These are phyloP conservation scores for Coemansia sp. DNA, from an alignment of 192 early-diverging fungal genomes.

Conservation along the genomic window DNA sequence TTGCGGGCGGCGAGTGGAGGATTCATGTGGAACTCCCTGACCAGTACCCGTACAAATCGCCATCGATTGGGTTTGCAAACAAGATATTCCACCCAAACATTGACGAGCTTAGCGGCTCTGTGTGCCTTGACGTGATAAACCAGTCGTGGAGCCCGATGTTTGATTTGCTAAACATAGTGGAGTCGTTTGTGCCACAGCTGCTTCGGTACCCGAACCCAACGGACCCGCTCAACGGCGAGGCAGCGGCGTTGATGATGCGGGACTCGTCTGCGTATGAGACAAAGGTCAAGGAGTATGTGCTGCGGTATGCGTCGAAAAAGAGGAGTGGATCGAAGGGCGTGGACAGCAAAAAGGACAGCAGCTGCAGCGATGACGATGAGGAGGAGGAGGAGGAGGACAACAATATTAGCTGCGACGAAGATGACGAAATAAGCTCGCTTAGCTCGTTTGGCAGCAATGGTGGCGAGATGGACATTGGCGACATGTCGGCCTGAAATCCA, in stretches of 20 bases:
- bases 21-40: conserved; percentile 98
- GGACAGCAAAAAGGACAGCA: conserved; percentile 56
- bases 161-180: conserved; percentile 99
- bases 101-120: conserved; percentile 98
- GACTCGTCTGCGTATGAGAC: conserved; percentile 85
- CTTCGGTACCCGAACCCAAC: conserved; percentile 99
- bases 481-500: conserved; percentile 56
- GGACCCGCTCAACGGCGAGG: conserved; percentile 98
- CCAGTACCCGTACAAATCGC: conserved; percentile 98
- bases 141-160: conserved; percentile 99
- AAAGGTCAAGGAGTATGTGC: conserved; percentile 83
- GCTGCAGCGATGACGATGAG: conserved; percentile 53
- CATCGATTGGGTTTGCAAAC: conserved; percentile 99
- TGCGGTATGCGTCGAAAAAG: conserved; percentile 60
- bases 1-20: conserved; percentile 93
- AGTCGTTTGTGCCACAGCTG: conserved; percentile 96
- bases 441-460: conserved; percentile 81
- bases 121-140: conserved; percentile 99
- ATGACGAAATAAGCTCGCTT: conserved; percentile 71
- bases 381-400: conserved; percentile 11
- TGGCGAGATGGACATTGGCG: conserved; percentile 66
- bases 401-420: conserved; percentile 41
- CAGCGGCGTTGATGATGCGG: conserved; percentile 95
- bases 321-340: conserved; percentile 2
- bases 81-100: conserved; percentile 99